Base-by-base conservation (phyloP, 192 early-diverging fungal species). In the Pilobolus umbonatus region DNA sequence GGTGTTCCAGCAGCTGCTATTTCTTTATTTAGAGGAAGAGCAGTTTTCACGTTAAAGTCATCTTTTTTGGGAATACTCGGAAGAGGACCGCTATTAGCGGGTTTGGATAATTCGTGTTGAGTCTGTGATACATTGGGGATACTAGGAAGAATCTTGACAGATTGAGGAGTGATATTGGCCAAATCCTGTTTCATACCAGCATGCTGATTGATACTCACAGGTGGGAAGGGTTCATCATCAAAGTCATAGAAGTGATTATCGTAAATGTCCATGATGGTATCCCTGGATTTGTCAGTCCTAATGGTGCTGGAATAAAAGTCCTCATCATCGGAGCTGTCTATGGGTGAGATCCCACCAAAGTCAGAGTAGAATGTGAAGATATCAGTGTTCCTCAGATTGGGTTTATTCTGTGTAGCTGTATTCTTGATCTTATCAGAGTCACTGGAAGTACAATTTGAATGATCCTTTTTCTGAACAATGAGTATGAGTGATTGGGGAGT, bases 281-380 rank as follows among this genome's bases (percentile, higher is more conserved):
- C 55, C 68, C 64, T 24, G 54, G 44, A 6, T 64, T 60, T 28
- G 62, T 59, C 19, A 5, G 24, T 29, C 4, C 22, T 6, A 3
- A 28, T 48, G 12, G 8, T n/a, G 5, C 29, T 15, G 22, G 25
- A 49, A 28, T 28, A 49, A 29, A 49, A 14, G 11, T 59, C 45
- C 12, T 40, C 65, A 26, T 76, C 63, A 25, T 67, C 70, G n/a
- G 54, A 62, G 2, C 62, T n/a, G 19, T 32, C 42, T 30, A 70
- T 55, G 15, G 53, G 24, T 9, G 36, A 43, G 17, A 42, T 26
- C 19, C n/a, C 55, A 34, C 12, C 8, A 31, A 10, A 19, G 19
- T 52, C 31, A 21, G 50, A n/a, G 12, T 52, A 32, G 34, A 19
- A 52, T 10, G 17, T 29, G 30, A 31, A 52, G 11, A 52, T 52